Conservation (phyloP, 78 protist species). For the Mantamonas sphyraenae region DNA sequence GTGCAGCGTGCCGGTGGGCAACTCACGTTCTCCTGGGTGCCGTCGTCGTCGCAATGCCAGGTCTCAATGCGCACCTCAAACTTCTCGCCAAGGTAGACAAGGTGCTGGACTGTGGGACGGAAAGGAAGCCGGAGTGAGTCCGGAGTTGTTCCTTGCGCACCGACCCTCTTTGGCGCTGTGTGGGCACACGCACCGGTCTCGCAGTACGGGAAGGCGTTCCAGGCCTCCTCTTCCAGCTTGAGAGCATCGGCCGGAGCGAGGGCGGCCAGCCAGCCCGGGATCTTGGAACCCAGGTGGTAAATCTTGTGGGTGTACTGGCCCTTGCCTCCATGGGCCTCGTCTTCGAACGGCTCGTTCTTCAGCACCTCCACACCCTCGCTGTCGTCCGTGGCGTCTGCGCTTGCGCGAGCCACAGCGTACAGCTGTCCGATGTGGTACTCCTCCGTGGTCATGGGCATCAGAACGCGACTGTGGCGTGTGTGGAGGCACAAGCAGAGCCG, state of each 20-base stretch:
- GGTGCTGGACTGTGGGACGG: no score
- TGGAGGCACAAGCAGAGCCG: no score
- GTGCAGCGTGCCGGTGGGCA: neutral
- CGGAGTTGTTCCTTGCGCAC: no score
- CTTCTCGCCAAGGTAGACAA: slow-evolving; percentile 49
- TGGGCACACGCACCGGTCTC: slow-evolving; percentile 48
- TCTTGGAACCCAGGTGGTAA: slow-evolving; percentile 40
- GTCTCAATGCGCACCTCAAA: slow-evolving; percentile 55
- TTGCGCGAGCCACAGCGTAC: slow-evolving; percentile 50
- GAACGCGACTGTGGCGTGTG: no score
- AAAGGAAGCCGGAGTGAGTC: no score
- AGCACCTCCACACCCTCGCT: slow-evolving; percentile 71
- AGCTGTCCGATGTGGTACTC: slow-evolving; percentile 67
- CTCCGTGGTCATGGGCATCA: no score
- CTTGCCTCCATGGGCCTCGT: slow-evolving; percentile 17
- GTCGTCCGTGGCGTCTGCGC: slow-evolving; percentile 32
- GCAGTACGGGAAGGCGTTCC: slow-evolving; percentile 85
- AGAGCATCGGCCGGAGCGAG: slow-evolving; percentile 59
- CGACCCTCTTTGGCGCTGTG: slow-evolving; percentile 6
- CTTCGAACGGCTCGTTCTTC: slow-evolving; percentile 60
- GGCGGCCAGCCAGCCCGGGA: slow-evolving; percentile 53
- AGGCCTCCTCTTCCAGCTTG: slow-evolving; percentile 69
- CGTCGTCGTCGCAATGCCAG: slow-evolving; percentile 43
- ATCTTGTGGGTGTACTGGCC: slow-evolving; percentile 76
- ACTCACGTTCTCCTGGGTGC: slow-evolving; percentile 41